Evolutionary conservation across 1,284 basidiomycete genomes (phyloP), one percentile per base, ranked within the genome.

Genomic region (Pseudozyma sp.): DNA sequence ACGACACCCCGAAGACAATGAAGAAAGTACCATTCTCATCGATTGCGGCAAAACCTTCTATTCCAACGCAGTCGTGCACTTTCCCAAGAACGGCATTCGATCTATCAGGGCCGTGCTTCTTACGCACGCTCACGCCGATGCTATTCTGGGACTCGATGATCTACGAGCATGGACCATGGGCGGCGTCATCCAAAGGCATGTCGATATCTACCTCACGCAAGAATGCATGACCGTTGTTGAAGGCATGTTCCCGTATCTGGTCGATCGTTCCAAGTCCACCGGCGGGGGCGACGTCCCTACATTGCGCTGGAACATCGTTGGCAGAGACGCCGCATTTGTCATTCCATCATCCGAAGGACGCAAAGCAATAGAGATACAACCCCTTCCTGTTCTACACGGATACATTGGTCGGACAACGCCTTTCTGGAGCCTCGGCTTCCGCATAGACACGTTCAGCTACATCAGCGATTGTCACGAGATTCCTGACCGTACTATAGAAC

Each of bases 11-110:
- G 52, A 61, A 7, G 62, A 58, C 34, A 50, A 49, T 1, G 54
- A 61, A 1, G 53, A 69, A 14, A 77, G 69, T 16, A 70, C 71
- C 31, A 78, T 84, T 40, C 49, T 84, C n/a, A 82, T 84, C 57
- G 82, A 84, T 56, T 81, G 80, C 52, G 82, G 82, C 10, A 81
- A 81, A 56, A 83, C 81, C 3, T 84, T 84, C 52, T 82, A 83
- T 50, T 59, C 62, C 13, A 76, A 77, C 13, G 77, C 76, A 1
- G 25, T 83, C 16, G 61, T 58, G 3, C 55, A 65, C 36, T 83
- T 83, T 45, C 67, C 74, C 1, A 44, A 35, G 16, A 56, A 83
- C 31, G 62, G 70, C 11, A 59, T 81, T 35, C 71, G 79, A 0
- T 50, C 66, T 13, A 79, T 84, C 35, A 65, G 77, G 31, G 82